Conservation (phyloP, 768 basidiomycete genomes). For the Leccinum rimulosum region DNA sequence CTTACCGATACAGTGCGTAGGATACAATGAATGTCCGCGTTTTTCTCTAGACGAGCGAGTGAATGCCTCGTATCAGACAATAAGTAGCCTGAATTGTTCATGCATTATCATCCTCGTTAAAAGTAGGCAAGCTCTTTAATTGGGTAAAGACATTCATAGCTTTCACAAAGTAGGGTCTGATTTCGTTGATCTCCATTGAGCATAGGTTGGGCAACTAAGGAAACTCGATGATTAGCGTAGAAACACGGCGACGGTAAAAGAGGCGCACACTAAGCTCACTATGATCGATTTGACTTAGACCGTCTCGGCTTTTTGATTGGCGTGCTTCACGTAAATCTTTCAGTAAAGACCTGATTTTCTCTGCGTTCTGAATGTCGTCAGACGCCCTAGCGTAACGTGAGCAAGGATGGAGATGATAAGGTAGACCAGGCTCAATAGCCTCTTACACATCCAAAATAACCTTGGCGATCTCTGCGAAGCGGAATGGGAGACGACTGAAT, state of each 20-base stretch:
- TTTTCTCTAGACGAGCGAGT: neutral
- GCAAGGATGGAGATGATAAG: neutral
- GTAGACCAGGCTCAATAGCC: neutral
- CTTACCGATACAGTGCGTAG: constrained; percentile 1
- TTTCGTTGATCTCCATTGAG: constrained; percentile 93
- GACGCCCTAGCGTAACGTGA: constrained; percentile 57
- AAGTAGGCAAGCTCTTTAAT: constrained; percentile 34
- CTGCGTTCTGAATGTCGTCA: constrained; percentile 84
- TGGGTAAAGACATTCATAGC: constrained; percentile 75
- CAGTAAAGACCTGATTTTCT: constrained; percentile 78
- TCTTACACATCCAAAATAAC: constrained; percentile 89
- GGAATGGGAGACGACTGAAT: constrained; percentile 82
- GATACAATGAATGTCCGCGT: neutral
- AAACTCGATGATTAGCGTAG: neutral
- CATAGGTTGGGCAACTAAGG: constrained; percentile 77
- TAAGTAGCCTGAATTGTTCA: constrained; percentile 1
- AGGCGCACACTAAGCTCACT: constrained; percentile 76
- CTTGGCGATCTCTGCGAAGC: constrained; percentile 88
- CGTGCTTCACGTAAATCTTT: constrained; percentile 96
- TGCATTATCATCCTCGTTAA: constrained; percentile 1
- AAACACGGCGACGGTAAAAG: neutral
- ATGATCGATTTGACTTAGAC: constrained; percentile 76
- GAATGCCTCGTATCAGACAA: neutral
- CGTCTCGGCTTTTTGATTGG: constrained; percentile 89
- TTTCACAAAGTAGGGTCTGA: constrained; percentile 83